Conservation (phyloP, 441 rosid genomes). For the Raphanus hybrid region DNA sequence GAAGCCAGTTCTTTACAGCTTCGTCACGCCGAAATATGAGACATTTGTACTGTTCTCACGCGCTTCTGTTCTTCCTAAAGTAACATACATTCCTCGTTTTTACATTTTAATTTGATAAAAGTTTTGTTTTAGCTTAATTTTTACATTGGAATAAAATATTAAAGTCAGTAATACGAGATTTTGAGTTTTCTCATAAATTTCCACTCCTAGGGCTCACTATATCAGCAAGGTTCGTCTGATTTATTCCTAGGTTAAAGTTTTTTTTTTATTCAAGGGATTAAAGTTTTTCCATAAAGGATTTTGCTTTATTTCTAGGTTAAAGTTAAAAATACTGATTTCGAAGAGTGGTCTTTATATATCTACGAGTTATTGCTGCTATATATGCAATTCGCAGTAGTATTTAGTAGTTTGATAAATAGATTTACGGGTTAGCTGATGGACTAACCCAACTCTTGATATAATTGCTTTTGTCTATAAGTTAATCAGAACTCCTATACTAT, state of each 20-base stretch:
- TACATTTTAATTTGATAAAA: constrained; percentile 11
- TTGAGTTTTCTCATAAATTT: no score
- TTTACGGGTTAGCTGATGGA: no score
- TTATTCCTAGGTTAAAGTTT: neutral
- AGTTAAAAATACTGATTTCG: no score
- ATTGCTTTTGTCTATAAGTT: no score
- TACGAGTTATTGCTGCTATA: no score
- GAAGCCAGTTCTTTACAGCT: constrained; percentile 32
- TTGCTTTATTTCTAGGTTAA: no score
- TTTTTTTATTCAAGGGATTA: neutral
- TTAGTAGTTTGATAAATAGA: no score
- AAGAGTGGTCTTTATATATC: no score
- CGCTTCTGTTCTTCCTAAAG: constrained; percentile 30
- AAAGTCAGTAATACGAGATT: neutral
- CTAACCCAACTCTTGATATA: no score
- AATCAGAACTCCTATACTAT: no score
- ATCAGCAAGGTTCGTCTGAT: neutral
- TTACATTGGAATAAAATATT: neutral
- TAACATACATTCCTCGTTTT: constrained; percentile 30
- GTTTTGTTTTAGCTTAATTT: neutral
- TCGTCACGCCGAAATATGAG: constrained; percentile 33
- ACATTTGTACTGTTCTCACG: constrained; percentile 43
- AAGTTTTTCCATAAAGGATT: neutral
- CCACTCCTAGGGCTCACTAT: constrained; percentile 1
- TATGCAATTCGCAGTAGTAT: no score